Conservation (phyloP, 495 filamentous ascomycete species). For the Penicillium bovifimosum region DNA sequence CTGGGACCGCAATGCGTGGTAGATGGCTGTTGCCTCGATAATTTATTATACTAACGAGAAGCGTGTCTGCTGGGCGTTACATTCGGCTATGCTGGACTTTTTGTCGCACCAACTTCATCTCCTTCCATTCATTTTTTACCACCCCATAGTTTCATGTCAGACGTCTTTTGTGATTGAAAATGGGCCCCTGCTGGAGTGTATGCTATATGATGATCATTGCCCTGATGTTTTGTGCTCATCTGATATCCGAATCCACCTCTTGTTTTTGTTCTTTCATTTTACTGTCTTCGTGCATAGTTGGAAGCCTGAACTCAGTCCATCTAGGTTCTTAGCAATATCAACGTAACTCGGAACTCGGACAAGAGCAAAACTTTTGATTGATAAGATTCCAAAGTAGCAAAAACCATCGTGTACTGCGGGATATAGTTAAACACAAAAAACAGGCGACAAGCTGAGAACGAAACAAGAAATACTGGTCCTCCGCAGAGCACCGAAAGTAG, state of each 20-base stretch:
- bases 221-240: constrained; percentile 5
- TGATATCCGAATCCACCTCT: constrained; percentile 12
- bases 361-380: constrained; percentile 5
- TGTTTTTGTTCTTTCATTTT: not conserved
- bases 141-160: not conserved
- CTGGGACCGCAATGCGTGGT: constrained; percentile 38
- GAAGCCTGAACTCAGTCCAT: not conserved
- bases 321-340: not conserved
- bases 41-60: constrained; percentile 3
- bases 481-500: constrained; percentile 1
- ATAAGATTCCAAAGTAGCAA: constrained; percentile 3
- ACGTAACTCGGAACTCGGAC: not conserved
- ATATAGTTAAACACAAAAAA: constrained; percentile 18
- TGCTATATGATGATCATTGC: constrained; percentile 12
- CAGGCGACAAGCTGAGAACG: not conserved
- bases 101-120: not conserved
- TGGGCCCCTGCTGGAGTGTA: constrained; percentile 10
- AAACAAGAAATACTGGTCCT: not conserved
- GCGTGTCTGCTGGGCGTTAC: constrained; percentile 10
- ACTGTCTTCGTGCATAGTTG: not conserved
- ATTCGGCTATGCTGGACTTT: not conserved
- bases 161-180: constrained; percentile 7
- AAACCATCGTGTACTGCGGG: constrained; percentile 28
- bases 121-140: not conserved
- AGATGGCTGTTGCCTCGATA: constrained; percentile 5